Conservation (phyloP, 2,329 filamentous ascomycete genomes). For the Aspergillus ochraceus region DNA sequence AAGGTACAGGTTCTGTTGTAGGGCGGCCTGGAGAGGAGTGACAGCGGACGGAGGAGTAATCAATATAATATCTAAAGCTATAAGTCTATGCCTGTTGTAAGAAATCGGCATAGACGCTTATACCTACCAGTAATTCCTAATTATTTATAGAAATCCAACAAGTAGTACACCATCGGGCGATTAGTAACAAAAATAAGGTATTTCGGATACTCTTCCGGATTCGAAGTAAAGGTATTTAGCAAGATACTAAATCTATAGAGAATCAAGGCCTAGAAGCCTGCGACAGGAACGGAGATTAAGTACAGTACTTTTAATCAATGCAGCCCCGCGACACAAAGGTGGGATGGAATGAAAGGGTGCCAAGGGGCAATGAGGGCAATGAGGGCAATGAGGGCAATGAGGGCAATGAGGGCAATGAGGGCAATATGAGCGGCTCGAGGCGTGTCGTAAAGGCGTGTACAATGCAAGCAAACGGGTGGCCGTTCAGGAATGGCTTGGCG, state of each 20-base stretch:
- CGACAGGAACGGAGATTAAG: constrained; percentile 55
- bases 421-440: no score
- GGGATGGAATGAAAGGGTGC: no score
- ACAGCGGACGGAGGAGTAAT: constrained; percentile 48
- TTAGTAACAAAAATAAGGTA: constrained; percentile 52
- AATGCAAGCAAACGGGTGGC: no score
- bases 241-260: constrained; percentile 51
- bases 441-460: no score
- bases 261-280: constrained; percentile 51
- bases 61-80: constrained; percentile 45
- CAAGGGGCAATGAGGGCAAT: no score
- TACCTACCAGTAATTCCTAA: constrained; percentile 48
- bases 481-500: no score
- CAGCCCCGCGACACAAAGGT: no score
- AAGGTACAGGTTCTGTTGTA: constrained; percentile 52
- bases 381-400: no score
- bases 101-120: neutral
- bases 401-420: no score
- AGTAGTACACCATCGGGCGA: constrained; percentile 52
- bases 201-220: constrained; percentile 50
- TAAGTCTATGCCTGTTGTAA: constrained; percentile 2
- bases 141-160: constrained; percentile 50
- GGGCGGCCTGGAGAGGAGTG: constrained; percentile 46
- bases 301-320: constrained; percentile 26
- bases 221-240: constrained; percentile 52